Conservation (phyloP, 768 basidiomycete species). For the Suillus fuscotomentosus region DNA sequence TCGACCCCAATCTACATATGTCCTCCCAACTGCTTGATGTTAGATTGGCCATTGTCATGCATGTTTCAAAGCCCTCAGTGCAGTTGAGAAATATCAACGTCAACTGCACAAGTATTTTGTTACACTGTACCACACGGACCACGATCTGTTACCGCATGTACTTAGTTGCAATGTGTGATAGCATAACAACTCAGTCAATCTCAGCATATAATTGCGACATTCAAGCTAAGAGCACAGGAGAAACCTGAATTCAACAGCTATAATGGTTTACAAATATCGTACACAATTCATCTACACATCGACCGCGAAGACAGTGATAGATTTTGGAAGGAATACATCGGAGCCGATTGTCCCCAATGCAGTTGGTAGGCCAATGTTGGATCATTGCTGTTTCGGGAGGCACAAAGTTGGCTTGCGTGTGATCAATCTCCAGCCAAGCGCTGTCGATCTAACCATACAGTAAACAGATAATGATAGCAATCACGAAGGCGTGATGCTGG, state of each 20-base stretch:
- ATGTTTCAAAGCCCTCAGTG: neutral
- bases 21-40: constrained; percentile 19
- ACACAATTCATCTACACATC: too few species aligned
- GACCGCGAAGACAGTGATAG: neutral
- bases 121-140: neutral
- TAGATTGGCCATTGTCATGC: neutral
- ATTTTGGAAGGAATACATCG: neutral
- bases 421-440: neutral
- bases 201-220: too few species aligned
- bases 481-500: neutral
- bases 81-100: neutral
- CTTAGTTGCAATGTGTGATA: too few species aligned
- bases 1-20: constrained; percentile 27
- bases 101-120: neutral
- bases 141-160: neutral
- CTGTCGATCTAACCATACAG: neutral
- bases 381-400: neutral
- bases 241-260: too few species aligned
- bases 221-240: too few species aligned
- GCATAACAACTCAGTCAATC: too few species aligned
- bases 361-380: neutral
- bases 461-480: neutral
- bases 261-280: too few species aligned
- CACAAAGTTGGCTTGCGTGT: neutral
- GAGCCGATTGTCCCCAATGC: neutral